Evolutionary conservation across 1,284 basidiomycete species (phyloP), one percentile per base, ranked within the genome.

Genomic region (Veloboletus limbatus): DNA sequence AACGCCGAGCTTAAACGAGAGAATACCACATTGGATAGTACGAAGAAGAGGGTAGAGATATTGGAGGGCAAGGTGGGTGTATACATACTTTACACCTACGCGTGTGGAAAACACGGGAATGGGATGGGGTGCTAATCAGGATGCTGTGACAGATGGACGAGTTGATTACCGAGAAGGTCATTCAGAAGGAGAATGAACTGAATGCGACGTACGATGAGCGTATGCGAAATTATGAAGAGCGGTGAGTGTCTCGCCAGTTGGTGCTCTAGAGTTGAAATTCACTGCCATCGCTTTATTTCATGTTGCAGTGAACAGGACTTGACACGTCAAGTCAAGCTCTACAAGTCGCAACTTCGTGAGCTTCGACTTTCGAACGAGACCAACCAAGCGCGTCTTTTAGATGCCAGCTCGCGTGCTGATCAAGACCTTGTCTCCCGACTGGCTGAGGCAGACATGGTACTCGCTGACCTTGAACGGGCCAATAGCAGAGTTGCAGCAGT

Each of bases 121-220:
- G 34, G 8, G 6, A 14, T 13, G 7, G 17, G 1, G 5, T 34
- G 8, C 43, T 59, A 13, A 61, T 31, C 2, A 13, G 6, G 9
- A 6, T 33, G 21, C 41, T 20, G 27, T 11, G 32, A 20, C 54
- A 92, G 86, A 96, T 97, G 90, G 93, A 97, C 25, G 83, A 88
- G 32, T 73, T 92, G 68, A 88, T 97, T 45, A 77, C 82, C 50
- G 92, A 96, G 56, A 84, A 86, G 57, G 85, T 96, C 14, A 73
- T 75, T 0, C 88, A 92, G 65, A 95, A 97, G 68, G 92, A 97
- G 73, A 93, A 92, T 48, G 95, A 97, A 69, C 74, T 97, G 10
- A 92, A 95, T 54, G 96, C 96, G 16, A 93, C 91, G 6, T 97
- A 97, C 58, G 95, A 98, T 58, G 96, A 99, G 71, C 85, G 88